These are phyloP conservation scores for Musa acuminata DNA, from an alignment of 176 grass and related monocot species.

Conservation along the genomic window DNA sequence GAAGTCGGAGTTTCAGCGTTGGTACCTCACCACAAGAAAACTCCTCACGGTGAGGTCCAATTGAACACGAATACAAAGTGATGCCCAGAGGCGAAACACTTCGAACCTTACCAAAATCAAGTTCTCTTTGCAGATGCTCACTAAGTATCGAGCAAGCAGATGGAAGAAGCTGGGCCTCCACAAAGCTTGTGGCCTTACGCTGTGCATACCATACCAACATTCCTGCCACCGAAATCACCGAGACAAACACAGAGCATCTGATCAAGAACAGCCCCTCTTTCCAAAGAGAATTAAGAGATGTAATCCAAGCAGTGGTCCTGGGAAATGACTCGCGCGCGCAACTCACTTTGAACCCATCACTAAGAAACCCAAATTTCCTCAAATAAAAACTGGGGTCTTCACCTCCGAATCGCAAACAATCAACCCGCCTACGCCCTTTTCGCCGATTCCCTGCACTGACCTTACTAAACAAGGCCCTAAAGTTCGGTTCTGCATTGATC, in stretches of 20 bases:
- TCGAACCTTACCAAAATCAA: constrained; percentile 71
- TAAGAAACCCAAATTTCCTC: constrained; percentile 34
- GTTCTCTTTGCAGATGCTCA: constrained; percentile 72
- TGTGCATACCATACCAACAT: constrained; percentile 74
- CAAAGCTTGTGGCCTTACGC: constrained; percentile 54
- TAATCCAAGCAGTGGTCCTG: constrained; percentile 42
- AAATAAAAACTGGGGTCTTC: constrained; percentile 9
- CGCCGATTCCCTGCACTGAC: background rate
- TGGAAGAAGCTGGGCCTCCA: constrained; percentile 70
- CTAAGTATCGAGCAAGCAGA: constrained; percentile 63
- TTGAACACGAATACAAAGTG: constrained; percentile 79
- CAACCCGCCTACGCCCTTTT: constrained; percentile 24
- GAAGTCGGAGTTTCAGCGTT: constrained; percentile 63
- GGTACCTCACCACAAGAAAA: constrained; percentile 84
- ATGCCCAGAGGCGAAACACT: constrained; percentile 81
- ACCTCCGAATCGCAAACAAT: constrained; percentile 7
- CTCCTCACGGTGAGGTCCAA: constrained; percentile 70
- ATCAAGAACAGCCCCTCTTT: constrained; percentile 83
- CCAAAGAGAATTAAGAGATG: constrained; percentile 50
- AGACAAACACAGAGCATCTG: constrained; percentile 74
- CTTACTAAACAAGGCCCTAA: background rate
- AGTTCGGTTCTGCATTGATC: background rate
- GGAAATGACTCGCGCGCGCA: constrained; percentile 25
- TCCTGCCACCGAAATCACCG: constrained; percentile 56
- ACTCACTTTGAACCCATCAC: constrained; percentile 24